Conservation (phyloP, 2,329 filamentous ascomycete genomes). For the Fusarium gaditjirri region DNA sequence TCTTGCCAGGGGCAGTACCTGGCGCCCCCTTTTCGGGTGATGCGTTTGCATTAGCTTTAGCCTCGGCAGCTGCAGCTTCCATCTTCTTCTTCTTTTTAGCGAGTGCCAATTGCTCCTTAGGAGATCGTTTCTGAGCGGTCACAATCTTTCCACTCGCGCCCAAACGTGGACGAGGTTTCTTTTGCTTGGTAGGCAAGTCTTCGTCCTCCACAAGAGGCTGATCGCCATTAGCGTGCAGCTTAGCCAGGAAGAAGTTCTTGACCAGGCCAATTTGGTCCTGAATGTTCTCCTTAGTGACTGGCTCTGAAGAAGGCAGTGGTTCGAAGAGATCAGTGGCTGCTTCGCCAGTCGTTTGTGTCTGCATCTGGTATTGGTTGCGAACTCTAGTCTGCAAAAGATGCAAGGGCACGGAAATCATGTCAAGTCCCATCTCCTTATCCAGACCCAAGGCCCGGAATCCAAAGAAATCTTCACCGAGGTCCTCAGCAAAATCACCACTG, state of each 20-base stretch:
- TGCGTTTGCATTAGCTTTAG: slow-evolving; percentile 52
- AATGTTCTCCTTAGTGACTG: slow-evolving; percentile 82
- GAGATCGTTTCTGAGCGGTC: slow-evolving; percentile 82
- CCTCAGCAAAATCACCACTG: slow-evolving; percentile 95
- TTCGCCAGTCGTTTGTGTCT: slow-evolving; percentile 70
- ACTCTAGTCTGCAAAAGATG: slow-evolving; percentile 94
- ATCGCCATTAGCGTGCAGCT: slow-evolving; percentile 83
- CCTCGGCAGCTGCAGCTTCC: slow-evolving; percentile 68
- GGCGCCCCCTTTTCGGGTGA: slow-evolving; percentile 50
- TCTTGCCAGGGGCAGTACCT: slow-evolving; percentile 62
- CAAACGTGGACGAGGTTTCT: slow-evolving; percentile 74
- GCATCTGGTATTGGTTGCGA: slow-evolving; percentile 83
- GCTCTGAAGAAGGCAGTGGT: slow-evolving; percentile 74
- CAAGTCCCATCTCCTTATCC: slow-evolving; percentile 88
- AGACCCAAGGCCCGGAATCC: slow-evolving; percentile 96
- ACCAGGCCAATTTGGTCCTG: slow-evolving; percentile 85
- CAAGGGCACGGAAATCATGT: slow-evolving; percentile 89
- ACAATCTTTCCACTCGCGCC: slow-evolving; percentile 85
- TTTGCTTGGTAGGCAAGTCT: slow-evolving; percentile 91
- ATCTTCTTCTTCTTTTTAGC: slow-evolving; percentile 90
- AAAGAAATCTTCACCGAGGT: slow-evolving; percentile 98
- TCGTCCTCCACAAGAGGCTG: slow-evolving; percentile 92
- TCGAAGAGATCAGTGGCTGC: slow-evolving; percentile 72
- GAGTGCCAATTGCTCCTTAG: slow-evolving; percentile 83
- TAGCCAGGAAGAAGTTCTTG: slow-evolving; percentile 90